Evolutionary conservation across 2,329 filamentous ascomycete species (phyloP).

Genomic region (Ophiostoma sp.): DNA sequence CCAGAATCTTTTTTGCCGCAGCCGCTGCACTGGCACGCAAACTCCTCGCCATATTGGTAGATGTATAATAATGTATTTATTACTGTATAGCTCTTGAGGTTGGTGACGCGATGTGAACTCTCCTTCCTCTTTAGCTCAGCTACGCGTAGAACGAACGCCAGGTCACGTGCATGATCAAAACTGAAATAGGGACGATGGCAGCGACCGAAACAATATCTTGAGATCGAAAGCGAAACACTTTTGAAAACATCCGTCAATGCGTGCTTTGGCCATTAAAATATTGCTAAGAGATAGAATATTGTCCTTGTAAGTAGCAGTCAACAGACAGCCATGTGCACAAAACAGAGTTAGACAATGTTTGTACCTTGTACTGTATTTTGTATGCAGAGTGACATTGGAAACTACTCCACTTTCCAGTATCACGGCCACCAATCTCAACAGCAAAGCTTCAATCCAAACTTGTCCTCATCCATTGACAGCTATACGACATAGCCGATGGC

Average conservation of each 20-base stretch:
- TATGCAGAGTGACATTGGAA: not conserved
- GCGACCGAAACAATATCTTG: not conserved
- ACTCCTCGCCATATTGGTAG: constrained; percentile 15
- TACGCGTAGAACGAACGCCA: constrained; percentile 17
- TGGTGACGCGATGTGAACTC: not conserved
- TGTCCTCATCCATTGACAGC: not conserved
- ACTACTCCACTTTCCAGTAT: constrained; percentile 15
- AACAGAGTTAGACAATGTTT: too few species aligned
- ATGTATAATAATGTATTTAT: not conserved
- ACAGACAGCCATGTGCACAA: too few species aligned
- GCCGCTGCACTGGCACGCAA: constrained; percentile 23
- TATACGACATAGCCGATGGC: not conserved
- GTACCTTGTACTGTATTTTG: not conserved
- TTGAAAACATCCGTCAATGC: too few species aligned
- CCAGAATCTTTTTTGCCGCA: constrained; percentile 18
- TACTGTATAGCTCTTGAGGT: not conserved
- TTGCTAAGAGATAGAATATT: too few species aligned
- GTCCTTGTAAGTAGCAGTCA: too few species aligned
- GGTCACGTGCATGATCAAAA: constrained; percentile 16
- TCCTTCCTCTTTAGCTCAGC: not conserved
- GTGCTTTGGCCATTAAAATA: too few species aligned
- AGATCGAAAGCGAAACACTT: not conserved
- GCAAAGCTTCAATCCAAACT: constrained; percentile 5
- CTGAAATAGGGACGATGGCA: not conserved
- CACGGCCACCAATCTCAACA: constrained; percentile 15